Conservation (phyloP, 2,329 filamentous ascomycete genomes). For the Nemania diffusa region DNA sequence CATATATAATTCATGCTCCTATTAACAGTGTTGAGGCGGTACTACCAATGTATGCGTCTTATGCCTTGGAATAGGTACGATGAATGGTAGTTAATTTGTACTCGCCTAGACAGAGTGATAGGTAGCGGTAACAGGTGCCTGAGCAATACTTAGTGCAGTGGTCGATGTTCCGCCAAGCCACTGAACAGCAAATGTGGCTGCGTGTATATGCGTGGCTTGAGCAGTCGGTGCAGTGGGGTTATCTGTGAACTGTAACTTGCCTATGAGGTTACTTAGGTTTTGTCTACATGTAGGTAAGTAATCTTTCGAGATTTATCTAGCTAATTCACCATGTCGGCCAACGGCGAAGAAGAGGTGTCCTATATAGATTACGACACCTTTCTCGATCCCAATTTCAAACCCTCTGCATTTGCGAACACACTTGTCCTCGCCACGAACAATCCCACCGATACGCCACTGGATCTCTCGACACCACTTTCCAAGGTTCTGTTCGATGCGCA, state of each 20-base stretch:
- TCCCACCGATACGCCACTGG: constrained; percentile 85
- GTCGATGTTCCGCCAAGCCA: too few species aligned
- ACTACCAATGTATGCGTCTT: too few species aligned
- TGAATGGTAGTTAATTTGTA: too few species aligned
- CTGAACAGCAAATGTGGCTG: not conserved
- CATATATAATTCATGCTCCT: too few species aligned
- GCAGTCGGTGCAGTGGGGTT: not conserved
- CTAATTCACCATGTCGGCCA: constrained; percentile 47
- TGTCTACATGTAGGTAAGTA: not conserved
- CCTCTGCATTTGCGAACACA: constrained; percentile 84
- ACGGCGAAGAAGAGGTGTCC: constrained; percentile 70
- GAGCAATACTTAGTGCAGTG: too few species aligned
- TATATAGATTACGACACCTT: constrained; percentile 98
- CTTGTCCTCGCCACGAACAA: constrained; percentile 93
- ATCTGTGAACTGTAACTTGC: too few species aligned
- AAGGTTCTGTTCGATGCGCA: constrained; percentile 96
- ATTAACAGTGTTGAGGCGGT: too few species aligned
- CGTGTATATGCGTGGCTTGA: constrained; percentile 10
- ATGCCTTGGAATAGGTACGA: too few species aligned
- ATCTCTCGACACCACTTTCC: constrained; percentile 93
- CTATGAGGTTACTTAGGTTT: too few species aligned
- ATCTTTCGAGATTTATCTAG: not conserved
- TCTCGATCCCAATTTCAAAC: constrained; percentile 82
- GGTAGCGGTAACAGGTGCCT: too few species aligned
- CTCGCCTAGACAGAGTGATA: too few species aligned